These are phyloP conservation scores for Aegilops bicornis DNA, from an alignment of 176 grass and related monocot species.

Conservation along the genomic window DNA sequence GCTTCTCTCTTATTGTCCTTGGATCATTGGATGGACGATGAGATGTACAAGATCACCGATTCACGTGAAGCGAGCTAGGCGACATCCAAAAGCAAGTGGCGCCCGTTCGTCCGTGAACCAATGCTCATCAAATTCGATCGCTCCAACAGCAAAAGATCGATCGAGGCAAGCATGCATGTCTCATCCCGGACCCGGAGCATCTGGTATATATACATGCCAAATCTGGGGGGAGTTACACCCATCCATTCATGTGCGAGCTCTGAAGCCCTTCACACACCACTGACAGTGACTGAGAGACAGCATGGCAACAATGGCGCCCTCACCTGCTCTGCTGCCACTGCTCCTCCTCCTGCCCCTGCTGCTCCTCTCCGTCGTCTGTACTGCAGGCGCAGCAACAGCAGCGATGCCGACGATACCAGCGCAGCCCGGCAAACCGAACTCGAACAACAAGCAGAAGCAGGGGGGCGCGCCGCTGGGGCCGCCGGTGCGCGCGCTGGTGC, in stretches of 20 bases:
- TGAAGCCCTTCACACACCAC: not conserved
- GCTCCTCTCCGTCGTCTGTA: not conserved
- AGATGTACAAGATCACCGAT: not conserved
- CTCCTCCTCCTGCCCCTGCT: not conserved
- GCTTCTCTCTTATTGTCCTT: not conserved
- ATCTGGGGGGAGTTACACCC: not conserved
- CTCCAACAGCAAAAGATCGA: not conserved
- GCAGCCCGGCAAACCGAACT: not conserved
- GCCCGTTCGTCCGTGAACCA: not conserved
- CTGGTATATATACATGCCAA: not conserved
- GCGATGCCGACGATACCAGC: not conserved
- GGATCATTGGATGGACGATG: not conserved
- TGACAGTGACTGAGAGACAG: not conserved
- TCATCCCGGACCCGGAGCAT: not conserved
- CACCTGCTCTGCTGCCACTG: not conserved
- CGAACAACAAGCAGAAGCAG: not conserved
- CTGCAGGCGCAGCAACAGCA: not conserved
- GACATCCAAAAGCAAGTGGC: not conserved
- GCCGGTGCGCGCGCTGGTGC: slow-evolving; percentile 34
- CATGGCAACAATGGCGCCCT: not conserved
- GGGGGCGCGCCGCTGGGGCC: not conserved
- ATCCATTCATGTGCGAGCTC: not conserved
- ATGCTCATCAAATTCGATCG: not conserved
- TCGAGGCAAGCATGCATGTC: not conserved
- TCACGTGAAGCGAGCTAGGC: not conserved